Base-by-base conservation (phyloP, 2,329 filamentous ascomycete genomes). In the Cladosporium colombiae region DNA sequence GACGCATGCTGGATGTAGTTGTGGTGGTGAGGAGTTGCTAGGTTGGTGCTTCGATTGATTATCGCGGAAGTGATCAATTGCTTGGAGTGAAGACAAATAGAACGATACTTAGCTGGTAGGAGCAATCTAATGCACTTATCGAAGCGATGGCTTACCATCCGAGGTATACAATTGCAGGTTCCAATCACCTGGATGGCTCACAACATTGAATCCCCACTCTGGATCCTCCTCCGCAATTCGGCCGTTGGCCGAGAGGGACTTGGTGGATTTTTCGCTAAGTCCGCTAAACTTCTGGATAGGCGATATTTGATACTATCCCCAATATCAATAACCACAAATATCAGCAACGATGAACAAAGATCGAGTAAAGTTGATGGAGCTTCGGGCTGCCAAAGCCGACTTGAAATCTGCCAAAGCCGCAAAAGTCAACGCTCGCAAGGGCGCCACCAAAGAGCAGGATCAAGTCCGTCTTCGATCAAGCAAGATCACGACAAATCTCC, bases 1-100 rank as follows among this genome's bases (percentile, higher is more conserved):
- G 80, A 72, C 83, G 83, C 84, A 87, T 87, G 23, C 40, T 78
- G 69, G 66, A 52, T 57, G 64, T n/a, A 8, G 52, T 31, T 55
- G 52, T 55, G 23, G 16, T 55, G 29, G 27, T 55, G 11, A 55
- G 25, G 11, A 55, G 25, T 33, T 29, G 16, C 16, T 55, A 21
- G 27, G 52, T 29, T 3, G 18, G 27, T 21, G 29, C 5, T 21
- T 33, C 27, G 14, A 21, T 55, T n/a, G 27, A 7, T 1, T 33
- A 31, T 33, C 8, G 25, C 2, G n/a, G n/a, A 21, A 5, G 8
- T 31, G 27, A 33, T 55, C 18, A 5, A 3, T 14, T 55, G 16
- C n/a, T 29, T 29, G 25, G 27, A 10, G 18, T 3, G 18, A 33
- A n/a, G 5, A n/a, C 7, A 11, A 13, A 13, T 5, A 13, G 7